These are phyloP conservation scores for Colletotrichum orchidophilum DNA, from an alignment of 2,329 filamentous ascomycete species.

Conservation along the genomic window DNA sequence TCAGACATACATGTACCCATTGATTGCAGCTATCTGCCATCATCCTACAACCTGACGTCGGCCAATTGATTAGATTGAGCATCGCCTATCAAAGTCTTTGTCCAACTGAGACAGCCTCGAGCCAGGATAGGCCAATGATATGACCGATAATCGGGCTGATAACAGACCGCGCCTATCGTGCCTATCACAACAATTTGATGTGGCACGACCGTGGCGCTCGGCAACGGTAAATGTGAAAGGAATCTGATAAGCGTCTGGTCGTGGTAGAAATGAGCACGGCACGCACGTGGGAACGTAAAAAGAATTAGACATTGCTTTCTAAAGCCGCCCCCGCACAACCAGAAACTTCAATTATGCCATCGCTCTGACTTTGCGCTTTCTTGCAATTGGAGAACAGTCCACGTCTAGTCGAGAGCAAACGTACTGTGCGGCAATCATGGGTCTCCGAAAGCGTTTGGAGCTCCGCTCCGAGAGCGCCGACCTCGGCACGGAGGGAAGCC, in stretches of 20 bases:
- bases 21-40: not conserved
- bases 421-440: not conserved
- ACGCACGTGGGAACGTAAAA: not conserved
- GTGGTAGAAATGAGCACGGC: not conserved
- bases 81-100: slow-evolving; percentile 1
- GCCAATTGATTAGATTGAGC: not conserved
- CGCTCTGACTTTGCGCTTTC: not conserved
- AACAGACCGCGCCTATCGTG: not conserved
- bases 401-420: not conserved
- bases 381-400: not conserved
- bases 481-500: slow-evolving; percentile 26
- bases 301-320: not conserved
- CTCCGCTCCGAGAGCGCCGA: slow-evolving; percentile 23
- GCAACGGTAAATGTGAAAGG: not conserved
- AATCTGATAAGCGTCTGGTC: slow-evolving; percentile 13
- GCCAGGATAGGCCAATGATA: not conserved
- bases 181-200: slow-evolving; percentile 3
- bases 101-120: too few relatives aligned
- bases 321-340: not conserved
- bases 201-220: not conserved
- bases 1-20: not conserved
- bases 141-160: slow-evolving; percentile 4
- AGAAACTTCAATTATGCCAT: not conserved
- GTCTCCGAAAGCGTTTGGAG: slow-evolving; percentile 12
- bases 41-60: too few relatives aligned